phyloP scores from a whole-genome alignment of 2,329 filamentous ascomycete species.

The Exophiala sideris region DNA sequence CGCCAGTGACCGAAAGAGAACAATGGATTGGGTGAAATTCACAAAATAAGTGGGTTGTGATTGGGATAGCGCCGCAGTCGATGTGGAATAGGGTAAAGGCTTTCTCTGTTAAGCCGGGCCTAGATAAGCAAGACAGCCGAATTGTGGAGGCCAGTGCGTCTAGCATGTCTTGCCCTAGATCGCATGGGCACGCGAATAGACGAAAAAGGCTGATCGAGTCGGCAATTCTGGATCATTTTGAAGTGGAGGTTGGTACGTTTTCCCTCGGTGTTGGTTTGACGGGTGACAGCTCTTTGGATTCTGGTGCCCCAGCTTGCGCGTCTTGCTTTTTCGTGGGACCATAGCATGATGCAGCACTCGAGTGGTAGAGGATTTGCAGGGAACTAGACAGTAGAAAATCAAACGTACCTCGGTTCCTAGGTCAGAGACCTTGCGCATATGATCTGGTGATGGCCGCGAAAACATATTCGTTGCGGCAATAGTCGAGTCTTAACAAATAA shows the following conservation, averaged over 20 bases:
- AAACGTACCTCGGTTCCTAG: slow-evolving; percentile 18
- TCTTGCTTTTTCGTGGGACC: too few species aligned
- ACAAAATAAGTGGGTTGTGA: too few species aligned
- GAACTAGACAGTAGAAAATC: background rate
- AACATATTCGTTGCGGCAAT: slow-evolving; percentile 6
- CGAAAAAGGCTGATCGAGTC: background rate
- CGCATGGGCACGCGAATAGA: background rate
- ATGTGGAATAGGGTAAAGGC: background rate
- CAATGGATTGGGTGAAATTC: background rate
- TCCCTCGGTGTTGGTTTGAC: too few species aligned
- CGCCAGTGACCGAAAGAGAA: background rate
- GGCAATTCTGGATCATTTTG: too few species aligned
- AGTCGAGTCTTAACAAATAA: background rate
- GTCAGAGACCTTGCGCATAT: slow-evolving; percentile 13
- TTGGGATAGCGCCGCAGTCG: background rate
- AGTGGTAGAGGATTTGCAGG: background rate
- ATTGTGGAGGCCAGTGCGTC: slow-evolving; percentile 1
- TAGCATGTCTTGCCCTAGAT: background rate
- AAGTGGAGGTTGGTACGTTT: too few species aligned
- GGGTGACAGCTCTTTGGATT: too few species aligned
- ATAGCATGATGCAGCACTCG: too few species aligned
- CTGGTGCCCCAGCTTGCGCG: too few species aligned
- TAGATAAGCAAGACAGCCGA: slow-evolving; percentile 4
- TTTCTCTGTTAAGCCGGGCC: background rate
- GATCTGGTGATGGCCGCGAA: slow-evolving; percentile 13